Base-by-base conservation (phyloP, 768 basidiomycete genomes). In the Mycena metata region DNA sequence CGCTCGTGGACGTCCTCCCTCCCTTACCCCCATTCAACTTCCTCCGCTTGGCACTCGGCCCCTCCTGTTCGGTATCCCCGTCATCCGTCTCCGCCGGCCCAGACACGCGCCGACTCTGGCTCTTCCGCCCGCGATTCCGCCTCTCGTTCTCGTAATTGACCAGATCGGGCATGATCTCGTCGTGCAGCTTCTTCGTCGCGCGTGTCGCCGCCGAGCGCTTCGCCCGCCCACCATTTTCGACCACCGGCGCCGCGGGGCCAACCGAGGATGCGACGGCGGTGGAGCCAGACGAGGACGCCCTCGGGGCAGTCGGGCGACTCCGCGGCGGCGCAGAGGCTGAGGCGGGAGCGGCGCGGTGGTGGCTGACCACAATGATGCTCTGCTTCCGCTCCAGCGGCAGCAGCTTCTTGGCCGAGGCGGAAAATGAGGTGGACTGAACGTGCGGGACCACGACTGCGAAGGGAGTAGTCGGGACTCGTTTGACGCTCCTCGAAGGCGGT, bases 91-190 rank as follows among this genome's bases (percentile, higher is more conserved):
- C 76, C 68, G 71, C 72, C 74, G 75, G 72, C 75, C 79, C 74
- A 74, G 79, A 79, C 77, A 75, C 54, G 70, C 78, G 78, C 75
- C 76, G 64, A 51, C 76, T 74, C 36, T 78, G 64, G 54, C 76
- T 74, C 36, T 78, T 76, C 64, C 74, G 67, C 49, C 76, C 76
- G 73, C 79, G 79, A 59, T 75, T 79, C 71, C 86, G 86, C 82
- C 87, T 83, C 80, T 95, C 90, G 72, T 86, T 86, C 76, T 94
- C 88, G 73, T 84, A 95, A 64, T 82, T 86, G 45, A 90, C 70
- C 3, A 94, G 83, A 71, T 96, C 94, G 0, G 94, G 94, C 90
- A 95, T 95, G 64, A 95, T 81, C 80, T 87, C 78, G 75, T 89
- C 67, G 81, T 88, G 74, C 83, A 95, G 71, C 79, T 82, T 72